A percentile compares a stretch with the other conserved stretches of the same genome.
phyloP scores from a whole-genome alignment of 805 yeast genomes.

The Jamesozyma spencerorum region DNA sequence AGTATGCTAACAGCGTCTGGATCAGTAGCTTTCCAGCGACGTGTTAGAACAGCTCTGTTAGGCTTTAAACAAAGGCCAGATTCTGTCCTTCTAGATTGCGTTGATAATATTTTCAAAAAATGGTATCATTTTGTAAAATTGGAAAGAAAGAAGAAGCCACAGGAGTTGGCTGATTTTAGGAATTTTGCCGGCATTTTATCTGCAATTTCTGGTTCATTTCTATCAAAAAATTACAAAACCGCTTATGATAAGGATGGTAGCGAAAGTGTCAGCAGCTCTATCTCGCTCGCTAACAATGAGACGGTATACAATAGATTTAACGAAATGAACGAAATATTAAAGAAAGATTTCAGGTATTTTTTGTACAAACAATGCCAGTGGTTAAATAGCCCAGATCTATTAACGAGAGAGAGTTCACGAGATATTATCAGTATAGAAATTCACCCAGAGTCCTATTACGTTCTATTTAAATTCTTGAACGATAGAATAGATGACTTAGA shows the following conservation, averaged over 20 bases:
- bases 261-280: background rate
- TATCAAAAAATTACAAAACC: background rate
- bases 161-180: constrained; percentile 42
- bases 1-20: constrained; percentile 48
- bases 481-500: constrained; percentile 30
- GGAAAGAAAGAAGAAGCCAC: constrained; percentile 19
- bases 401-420: constrained; percentile 58
- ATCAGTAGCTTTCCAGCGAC: constrained; percentile 63
- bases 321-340: constrained; percentile 12
- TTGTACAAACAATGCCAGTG: constrained; percentile 42
- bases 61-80: constrained; percentile 20
- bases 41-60: constrained; percentile 39
- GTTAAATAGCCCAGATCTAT: constrained; percentile 40
- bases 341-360: constrained; percentile 37
- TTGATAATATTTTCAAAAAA: constrained; percentile 31
- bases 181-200: constrained; percentile 69
- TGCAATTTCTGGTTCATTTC: constrained; percentile 45
- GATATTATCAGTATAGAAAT: constrained; percentile 62
- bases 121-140: constrained; percentile 19
- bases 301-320: constrained; percentile 1
- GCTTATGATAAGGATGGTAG: background rate
- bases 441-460: constrained; percentile 47
- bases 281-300: background rate
- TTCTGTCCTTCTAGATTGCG: constrained; percentile 24
- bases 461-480: constrained; percentile 39